Evolutionary conservation across 2,329 filamentous ascomycete species (phyloP), one percentile per base, ranked within the genome.

Genomic region (Lasiodiplodia gonubiensis): DNA sequence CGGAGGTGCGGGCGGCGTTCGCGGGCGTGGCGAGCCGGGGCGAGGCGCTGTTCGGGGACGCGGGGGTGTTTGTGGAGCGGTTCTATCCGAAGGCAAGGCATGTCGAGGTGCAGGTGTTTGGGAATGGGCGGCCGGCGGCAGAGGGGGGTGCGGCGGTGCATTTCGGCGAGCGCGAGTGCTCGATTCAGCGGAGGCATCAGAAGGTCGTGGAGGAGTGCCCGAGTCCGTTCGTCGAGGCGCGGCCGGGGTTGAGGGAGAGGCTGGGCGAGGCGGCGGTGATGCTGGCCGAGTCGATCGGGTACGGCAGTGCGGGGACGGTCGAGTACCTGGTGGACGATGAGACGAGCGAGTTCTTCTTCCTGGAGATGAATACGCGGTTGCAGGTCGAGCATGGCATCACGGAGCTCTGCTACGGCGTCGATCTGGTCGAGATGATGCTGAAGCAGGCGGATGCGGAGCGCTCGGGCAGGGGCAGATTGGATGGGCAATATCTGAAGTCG

Each of bases 181-280:
- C 91, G 63, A 86, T 97, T 14, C 93, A 97, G 80, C 83, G 93
- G 70, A 83, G 93, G 49, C 93, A 97, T 75, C 93, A 97, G 77
- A 97, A 97, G 81, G 91, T 97, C 51, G 86, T 97, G 25, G 93
- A 97, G 77, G 93, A 97, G 79, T 93, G 91, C 3, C 93, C 93
- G 0, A 92, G 92, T 16, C 92, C 93, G 0, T 89, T 89, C 68
- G 80, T 87, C 0, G 78, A 80, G 59, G 79, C 73, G 51, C 79
- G 84, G 64, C 76, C 77, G 0, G 76, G 77, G 85, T 88, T 88
- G 83, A 90, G 74, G 77, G 87, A 81, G 85, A 88, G 77, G 86
- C 87, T 88, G 14, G 78, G 81, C 1, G 88, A 89, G 3, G 85
- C 90, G 14, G 92, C 93, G 3, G 90, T 96, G 4, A 87, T 88